These are phyloP conservation scores for Boletus huronensis DNA, from an alignment of 768 basidiomycete genomes.

Conservation along the genomic window DNA sequence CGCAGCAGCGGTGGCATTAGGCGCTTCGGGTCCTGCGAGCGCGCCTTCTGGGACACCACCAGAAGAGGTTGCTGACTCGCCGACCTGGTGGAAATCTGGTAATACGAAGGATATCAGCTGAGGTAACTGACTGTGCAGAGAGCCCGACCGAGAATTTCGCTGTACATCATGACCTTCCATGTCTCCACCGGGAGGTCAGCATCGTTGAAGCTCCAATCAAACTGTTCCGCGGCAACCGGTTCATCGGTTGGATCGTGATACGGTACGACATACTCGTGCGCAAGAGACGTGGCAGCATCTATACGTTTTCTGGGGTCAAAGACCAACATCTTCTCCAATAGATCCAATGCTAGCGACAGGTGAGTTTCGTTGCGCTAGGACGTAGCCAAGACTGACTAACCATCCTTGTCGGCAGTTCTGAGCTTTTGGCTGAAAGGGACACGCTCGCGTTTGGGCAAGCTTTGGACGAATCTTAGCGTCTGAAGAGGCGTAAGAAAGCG, in stretches of 20 bases:
- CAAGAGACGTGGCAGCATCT: constrained; percentile 86
- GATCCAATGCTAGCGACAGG: constrained; percentile 67
- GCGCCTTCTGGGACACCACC: constrained; percentile 53
- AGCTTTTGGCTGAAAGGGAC: constrained; percentile 95
- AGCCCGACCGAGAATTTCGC: constrained; percentile 85
- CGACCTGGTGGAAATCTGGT: constrained; percentile 79
- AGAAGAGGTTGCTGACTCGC: constrained; percentile 43
- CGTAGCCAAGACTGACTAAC: constrained; percentile 39
- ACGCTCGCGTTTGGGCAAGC: constrained; percentile 91
- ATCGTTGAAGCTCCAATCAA: constrained; percentile 99
- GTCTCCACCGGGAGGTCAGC: constrained; percentile 97
- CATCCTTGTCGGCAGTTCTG: constrained; percentile 80
- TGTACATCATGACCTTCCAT: constrained; percentile 99
- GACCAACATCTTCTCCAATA: constrained; percentile 98
- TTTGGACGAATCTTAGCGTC: constrained; percentile 99
- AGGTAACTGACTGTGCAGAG: not conserved
- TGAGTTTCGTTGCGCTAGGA: constrained; percentile 4
- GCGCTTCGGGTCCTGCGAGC: constrained; percentile 59
- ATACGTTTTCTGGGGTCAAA: constrained; percentile 98
- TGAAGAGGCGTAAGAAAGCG: constrained; percentile 33
- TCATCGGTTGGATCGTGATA: constrained; percentile 99
- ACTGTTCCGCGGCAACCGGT: constrained; percentile 87
- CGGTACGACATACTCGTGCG: constrained; percentile 91
- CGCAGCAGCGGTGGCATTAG: constrained; percentile 9
- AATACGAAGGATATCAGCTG: not conserved